Conservation (phyloP, 176 grass and related monocot species). For the Panicum miliaceum region DNA sequence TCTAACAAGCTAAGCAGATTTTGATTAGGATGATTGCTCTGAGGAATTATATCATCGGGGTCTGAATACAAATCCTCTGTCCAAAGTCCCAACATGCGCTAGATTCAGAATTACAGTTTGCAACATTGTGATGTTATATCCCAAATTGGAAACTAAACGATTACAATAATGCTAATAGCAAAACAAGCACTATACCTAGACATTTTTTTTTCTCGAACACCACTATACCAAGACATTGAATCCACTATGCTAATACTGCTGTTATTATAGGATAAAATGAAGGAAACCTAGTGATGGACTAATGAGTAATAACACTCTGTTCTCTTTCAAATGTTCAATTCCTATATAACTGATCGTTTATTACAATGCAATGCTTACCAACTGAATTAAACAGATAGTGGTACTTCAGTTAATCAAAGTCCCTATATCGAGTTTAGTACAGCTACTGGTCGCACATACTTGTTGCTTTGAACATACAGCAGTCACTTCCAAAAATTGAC, state of each 20-base stretch:
- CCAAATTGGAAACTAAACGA: conserved; percentile 6
- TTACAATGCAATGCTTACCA: background rate
- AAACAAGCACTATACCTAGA: background rate
- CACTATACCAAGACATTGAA: too few relatives aligned
- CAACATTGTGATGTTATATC: background rate
- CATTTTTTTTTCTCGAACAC: too few relatives aligned
- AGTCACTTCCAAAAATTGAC: background rate
- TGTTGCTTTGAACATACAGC: too few relatives aligned
- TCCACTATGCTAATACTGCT: conserved; percentile 5
- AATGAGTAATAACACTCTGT: background rate
- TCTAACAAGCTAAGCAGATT: background rate
- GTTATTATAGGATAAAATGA: background rate
- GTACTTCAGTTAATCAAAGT: too few relatives aligned
- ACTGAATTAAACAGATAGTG: too few relatives aligned
- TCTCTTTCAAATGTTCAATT: conserved; percentile 11
- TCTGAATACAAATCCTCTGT: background rate
- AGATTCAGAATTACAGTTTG: background rate
- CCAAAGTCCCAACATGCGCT: background rate
- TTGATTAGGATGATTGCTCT: background rate
- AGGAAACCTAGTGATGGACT: background rate
- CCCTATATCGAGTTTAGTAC: too few relatives aligned
- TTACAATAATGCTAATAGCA: conserved; percentile 16
- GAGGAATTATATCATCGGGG: background rate
- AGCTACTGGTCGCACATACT: too few relatives aligned
- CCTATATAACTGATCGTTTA: background rate